phyloP scores from a whole-genome alignment of 1,284 basidiomycete genomes.

The Malassezia pachydermatis region DNA sequence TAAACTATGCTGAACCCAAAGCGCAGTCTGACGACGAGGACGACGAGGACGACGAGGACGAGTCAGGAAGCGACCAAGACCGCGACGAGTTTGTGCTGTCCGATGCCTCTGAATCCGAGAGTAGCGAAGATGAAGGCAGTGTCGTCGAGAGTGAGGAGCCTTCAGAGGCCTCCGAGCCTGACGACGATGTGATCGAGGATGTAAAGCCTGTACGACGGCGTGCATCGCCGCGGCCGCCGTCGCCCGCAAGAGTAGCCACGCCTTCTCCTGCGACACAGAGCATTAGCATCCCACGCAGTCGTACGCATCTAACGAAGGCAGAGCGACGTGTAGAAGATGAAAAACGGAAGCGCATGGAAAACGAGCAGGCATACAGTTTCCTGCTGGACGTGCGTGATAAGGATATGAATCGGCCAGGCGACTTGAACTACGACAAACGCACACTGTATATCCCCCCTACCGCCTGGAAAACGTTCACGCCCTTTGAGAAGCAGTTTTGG shows the following conservation, averaged over 20 bases:
- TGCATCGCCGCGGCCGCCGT: neutral
- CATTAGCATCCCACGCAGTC: neutral
- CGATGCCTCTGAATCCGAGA: neutral
- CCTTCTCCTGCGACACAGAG: too few species aligned
- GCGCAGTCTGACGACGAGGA: slow-evolving; percentile 2
- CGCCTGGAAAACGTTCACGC: slow-evolving; percentile 76
- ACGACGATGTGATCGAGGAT: slow-evolving; percentile 2
- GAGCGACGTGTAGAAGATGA: slow-evolving; percentile 57
- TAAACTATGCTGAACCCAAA: slow-evolving; percentile 11
- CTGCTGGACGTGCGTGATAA: slow-evolving; percentile 68
- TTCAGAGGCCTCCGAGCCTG: neutral
- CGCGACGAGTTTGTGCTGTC: slow-evolving; percentile 13
- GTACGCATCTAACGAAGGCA: slow-evolving; percentile 64
- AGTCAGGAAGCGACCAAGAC: neutral
- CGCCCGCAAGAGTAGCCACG: too few species aligned
- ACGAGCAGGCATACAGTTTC: slow-evolving; percentile 74
- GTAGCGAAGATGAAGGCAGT: slow-evolving; percentile 1
- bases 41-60: slow-evolving; percentile 7
- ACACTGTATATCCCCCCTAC: slow-evolving; percentile 71
- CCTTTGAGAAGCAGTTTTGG: slow-evolving; percentile 67
- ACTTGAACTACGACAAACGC: slow-evolving; percentile 83
- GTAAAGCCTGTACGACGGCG: neutral
- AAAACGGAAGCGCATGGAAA: slow-evolving; percentile 60
- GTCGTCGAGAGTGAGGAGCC: slow-evolving; percentile 14
- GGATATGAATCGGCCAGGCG: slow-evolving; percentile 66